A percentile compares a stretch with the other conserved stretches of the same genome.
These are phyloP conservation scores for Xenosphaeropsis pyriputrescens DNA, from an alignment of 2,329 filamentous ascomycete genomes.

Conservation along the genomic window DNA sequence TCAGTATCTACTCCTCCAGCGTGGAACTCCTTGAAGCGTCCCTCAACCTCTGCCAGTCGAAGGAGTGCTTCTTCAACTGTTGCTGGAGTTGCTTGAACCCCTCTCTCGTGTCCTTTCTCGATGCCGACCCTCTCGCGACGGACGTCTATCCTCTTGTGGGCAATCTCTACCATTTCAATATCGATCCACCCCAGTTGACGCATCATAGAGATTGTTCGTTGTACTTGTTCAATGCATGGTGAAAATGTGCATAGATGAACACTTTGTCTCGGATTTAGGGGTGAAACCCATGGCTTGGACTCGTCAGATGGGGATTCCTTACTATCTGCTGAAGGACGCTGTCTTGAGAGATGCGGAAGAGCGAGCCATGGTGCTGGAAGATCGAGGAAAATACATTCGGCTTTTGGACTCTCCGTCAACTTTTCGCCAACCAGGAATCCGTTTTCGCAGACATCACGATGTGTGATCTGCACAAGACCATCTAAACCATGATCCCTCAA, in stretches of 20 bases:
- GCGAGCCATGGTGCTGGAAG: slow-evolving; percentile 72
- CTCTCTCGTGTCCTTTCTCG: slow-evolving; percentile 38
- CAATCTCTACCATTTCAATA: slow-evolving; percentile 85
- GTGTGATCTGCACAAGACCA: slow-evolving; percentile 54
- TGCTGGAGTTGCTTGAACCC: slow-evolving; percentile 40
- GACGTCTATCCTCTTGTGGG: slow-evolving; percentile 66
- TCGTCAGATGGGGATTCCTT: slow-evolving; percentile 4
- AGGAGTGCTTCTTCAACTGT: slow-evolving; percentile 68
- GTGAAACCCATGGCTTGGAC: slow-evolving; percentile 32
- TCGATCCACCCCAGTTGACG: slow-evolving; percentile 77
- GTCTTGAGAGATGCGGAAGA: slow-evolving; percentile 57
- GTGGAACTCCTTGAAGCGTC: slow-evolving; percentile 51
- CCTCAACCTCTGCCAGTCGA: slow-evolving; percentile 60
- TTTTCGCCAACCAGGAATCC: slow-evolving; percentile 47
- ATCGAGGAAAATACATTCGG: slow-evolving; percentile 64
- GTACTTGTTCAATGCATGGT: slow-evolving; percentile 93
- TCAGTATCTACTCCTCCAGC: slow-evolving; percentile 9
- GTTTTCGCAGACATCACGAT: slow-evolving; percentile 65
- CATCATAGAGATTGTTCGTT: slow-evolving; percentile 67
- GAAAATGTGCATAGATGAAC: slow-evolving; percentile 87
- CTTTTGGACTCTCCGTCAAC: slow-evolving; percentile 33
- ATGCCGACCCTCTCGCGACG: slow-evolving; percentile 68
- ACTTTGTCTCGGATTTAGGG: slow-evolving; percentile 56
- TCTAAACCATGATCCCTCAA: slow-evolving; percentile 52
- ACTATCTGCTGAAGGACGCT: slow-evolving; percentile 15